phyloP scores from a whole-genome alignment of 2,329 filamentous ascomycete genomes.

The Botrytis paeoniae region DNA sequence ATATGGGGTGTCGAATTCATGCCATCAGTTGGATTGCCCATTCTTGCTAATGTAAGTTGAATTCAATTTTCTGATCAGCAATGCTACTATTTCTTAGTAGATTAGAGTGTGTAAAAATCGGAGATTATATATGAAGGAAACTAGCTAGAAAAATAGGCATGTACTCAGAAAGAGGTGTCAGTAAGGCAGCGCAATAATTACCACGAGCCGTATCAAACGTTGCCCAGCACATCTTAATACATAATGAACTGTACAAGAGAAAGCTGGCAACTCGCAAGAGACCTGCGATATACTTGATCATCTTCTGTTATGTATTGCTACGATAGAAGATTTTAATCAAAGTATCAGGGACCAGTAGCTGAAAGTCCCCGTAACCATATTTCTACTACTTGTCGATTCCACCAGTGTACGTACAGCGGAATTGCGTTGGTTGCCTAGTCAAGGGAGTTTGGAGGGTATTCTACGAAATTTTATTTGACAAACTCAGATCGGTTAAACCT shows the following conservation, averaged over 20 bases:
- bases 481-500: neutral
- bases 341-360: neutral
- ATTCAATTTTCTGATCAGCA: neutral
- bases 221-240: neutral
- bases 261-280: neutral
- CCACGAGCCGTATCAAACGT: neutral
- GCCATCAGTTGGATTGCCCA: neutral
- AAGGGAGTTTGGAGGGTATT: neutral
- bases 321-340: neutral
- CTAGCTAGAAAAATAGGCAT: neutral
- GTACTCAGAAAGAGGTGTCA: neutral
- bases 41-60: neutral
- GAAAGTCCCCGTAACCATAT: neutral
- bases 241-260: neutral
- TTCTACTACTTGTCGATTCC: neutral
- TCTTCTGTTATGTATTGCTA: neutral
- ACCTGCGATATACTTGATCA: neutral
- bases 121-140: no score
- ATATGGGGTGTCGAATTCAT: neutral
- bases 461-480: neutral
- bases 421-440: neutral
- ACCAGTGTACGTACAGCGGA: neutral
- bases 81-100: neutral
- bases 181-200: neutral
- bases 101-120: neutral